Evolutionary conservation across 768 basidiomycete genomes (phyloP), one percentile per base, ranked within the genome.

Genomic region (Lepiota brunneoincarnata): DNA sequence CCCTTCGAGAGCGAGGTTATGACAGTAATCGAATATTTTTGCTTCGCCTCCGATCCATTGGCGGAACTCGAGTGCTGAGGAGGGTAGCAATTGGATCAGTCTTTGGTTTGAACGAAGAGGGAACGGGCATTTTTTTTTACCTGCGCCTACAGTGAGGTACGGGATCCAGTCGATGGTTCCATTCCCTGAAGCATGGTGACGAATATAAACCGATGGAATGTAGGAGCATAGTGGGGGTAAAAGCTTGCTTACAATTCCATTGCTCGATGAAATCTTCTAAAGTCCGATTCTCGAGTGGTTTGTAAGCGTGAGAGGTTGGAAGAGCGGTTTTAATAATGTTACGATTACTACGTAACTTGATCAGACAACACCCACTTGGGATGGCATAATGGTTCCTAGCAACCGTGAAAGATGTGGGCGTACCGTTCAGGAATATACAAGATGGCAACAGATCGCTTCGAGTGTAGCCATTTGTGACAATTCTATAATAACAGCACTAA

Each of bases 381-480:
- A n/a, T n/a, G n/a, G n/a, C n/a, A n/a, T n/a, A 48, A 31, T 12
- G 36, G 4, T 14, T 10, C 4, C 9, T 15, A 41, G 38, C 31
- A 18, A 20, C 31, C n/a, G 11, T 41, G 9, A 23, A 17, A 14
- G 26, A 44, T 45, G 23, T 11, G 54, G n/a, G n/a, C 68, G 38
- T 39, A 76, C 78, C 78, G 65, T 54, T 69, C 76, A 0, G 91
- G 87, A 4, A 90, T 87, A 64, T 93, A 94, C 14, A 94, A 71
- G 15, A 87, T 72, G 0, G 89, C 83, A 41, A 77, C 83, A 1
- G 81, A 73, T 4, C 91, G 78, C 65, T 89, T 86, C 2, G 81
- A 75, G 60, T 77, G 84, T 1, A 93, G 70, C 91, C 93, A 95
- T 68, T 94, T 93, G 69, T 93, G 88, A 59, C 86, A 87, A 61